Conservation (phyloP, 768 basidiomycete genomes). For the Rhodotorula taiwanensis region DNA sequence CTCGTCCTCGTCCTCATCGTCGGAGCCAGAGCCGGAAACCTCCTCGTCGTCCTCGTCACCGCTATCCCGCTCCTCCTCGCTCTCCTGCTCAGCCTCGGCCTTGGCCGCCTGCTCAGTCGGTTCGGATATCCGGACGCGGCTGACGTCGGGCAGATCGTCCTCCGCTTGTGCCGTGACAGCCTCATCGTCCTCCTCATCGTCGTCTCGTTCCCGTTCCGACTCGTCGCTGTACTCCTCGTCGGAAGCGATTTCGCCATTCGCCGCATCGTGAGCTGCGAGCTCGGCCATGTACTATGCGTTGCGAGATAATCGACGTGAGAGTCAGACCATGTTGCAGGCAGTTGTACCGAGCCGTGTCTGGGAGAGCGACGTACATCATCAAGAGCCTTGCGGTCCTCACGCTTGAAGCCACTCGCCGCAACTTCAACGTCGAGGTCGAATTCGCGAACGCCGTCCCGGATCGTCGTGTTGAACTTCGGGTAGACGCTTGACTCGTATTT, state of each 20-base stretch:
- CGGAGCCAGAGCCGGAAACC: background rate
- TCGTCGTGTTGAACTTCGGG: constrained; percentile 67
- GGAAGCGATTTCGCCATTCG: constrained; percentile 32
- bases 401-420: constrained; percentile 85
- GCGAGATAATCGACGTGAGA: background rate
- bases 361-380: constrained; percentile 76
- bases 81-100: no score
- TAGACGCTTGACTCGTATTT: constrained; percentile 84
- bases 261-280: constrained; percentile 44
- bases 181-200: constrained; percentile 34
- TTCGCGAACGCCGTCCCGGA: constrained; percentile 50
- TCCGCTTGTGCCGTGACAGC: background rate
- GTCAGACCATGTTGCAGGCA: no score
- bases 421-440: constrained; percentile 84
- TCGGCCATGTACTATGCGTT: constrained; percentile 40
- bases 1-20: constrained; percentile 14
- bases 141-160: no score
- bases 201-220: constrained; percentile 33
- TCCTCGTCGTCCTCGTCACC: constrained; percentile 22
- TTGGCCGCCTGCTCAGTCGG: no score
- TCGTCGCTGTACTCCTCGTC: constrained; percentile 47
- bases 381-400: constrained; percentile 69
- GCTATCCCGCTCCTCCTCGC: constrained; percentile 16
- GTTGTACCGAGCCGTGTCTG: no score
- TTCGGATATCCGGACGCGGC: no score